Evolutionary conservation across 257 asterid genomes (phyloP), one percentile per base, ranked within the genome.

Genomic region (Capsicum chinense): DNA sequence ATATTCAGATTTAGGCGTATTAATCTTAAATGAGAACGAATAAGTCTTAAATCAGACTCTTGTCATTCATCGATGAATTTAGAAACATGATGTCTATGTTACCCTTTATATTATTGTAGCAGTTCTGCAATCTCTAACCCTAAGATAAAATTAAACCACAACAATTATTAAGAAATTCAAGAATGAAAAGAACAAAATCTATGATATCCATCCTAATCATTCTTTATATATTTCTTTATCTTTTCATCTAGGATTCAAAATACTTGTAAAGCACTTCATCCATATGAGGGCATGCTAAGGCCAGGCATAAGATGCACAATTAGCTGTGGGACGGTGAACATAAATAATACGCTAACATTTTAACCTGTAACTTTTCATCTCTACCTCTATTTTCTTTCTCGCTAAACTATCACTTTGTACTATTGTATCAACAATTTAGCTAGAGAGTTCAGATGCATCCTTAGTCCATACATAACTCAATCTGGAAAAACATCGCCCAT

Each of bases 261-360:
- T 5, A 66, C 74, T 2, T 6, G 0, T 12, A 9, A 48, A 74
- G 47, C 56, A 74, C 1, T 50, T 74, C 7, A 1, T 12, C 21
- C 81, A 76, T 76, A 62, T 76, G 81, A 13, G 21, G 1, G 47
- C 81, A 74, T 21, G 81, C 52, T 74, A 74, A 7, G 44, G 39
- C 44, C 62, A 50, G 81, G n/a, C 47, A 74, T 5, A 21, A 74
- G 63, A 76, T 21, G 81, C 81, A 21, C 47, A 76, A 74, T 74
- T 50, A 52, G 62, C 47, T 50, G 81, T 33, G 81, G 81, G 9
- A 50, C 81, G 19, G 8, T 3, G 81, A 52, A 52, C 21, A 2
- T 76, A 42, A 47, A 9, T 48, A 48, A 19, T 52, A 6, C 39
- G 48, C 80, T 3, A n/a, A 17, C 44, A 71, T 17, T 67, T 42